Base-by-base conservation (phyloP, 352 stramenopile species). In the Hyaloperonospora arabidopsidis region DNA sequence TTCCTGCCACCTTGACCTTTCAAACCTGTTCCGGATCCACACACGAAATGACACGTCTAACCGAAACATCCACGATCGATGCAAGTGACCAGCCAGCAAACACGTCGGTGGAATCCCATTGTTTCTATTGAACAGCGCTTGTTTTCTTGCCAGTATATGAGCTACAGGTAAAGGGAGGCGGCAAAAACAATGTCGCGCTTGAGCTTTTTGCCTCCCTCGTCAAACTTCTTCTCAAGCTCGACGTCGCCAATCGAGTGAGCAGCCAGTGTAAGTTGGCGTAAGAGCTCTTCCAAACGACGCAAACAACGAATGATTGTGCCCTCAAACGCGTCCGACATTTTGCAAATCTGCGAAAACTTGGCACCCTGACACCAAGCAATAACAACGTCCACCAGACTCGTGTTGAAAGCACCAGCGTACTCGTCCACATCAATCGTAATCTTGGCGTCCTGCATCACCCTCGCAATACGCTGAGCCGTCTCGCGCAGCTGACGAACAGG, bases 141-240 rank as follows among this genome's bases (percentile, higher is more conserved):
- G n/a, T 3, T 7, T 29, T 17, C 23, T 5, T 53, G 39, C 50
- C 14, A 19, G 45, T 38, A 48, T 19, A 29, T 48, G 52, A 55
- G 41, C 63, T 68, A 99, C 53, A 99, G 67, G 64, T 99, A 99
- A 25, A 99, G 76, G 35, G 94, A 98, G 45, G 91, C 96, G n/a
- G 88, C 96, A 86, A 99, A 99, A 12, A 99, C 96, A 72, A 99
- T 99, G 65, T 99, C 97, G 49, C 97, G 89, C 73, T 98, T 97
- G 63, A 99, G 94, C 53, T 97, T 93, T 64, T 98, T 95, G 61
- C 91, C 86, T 40, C 93, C 95, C 56, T 97, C 92, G 29, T 97
- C 90, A 59, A 99, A 99, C 72, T 98, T 99, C 44, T 93, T 86
- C 74, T 98, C 85, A 2, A 99, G 79, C 59, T 97, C 93, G 19